A percentile compares a stretch with the other conserved stretches of the same genome.
These are phyloP conservation scores for Trichosporon inkin DNA, from an alignment of 1,284 basidiomycete genomes.

Conservation along the genomic window DNA sequence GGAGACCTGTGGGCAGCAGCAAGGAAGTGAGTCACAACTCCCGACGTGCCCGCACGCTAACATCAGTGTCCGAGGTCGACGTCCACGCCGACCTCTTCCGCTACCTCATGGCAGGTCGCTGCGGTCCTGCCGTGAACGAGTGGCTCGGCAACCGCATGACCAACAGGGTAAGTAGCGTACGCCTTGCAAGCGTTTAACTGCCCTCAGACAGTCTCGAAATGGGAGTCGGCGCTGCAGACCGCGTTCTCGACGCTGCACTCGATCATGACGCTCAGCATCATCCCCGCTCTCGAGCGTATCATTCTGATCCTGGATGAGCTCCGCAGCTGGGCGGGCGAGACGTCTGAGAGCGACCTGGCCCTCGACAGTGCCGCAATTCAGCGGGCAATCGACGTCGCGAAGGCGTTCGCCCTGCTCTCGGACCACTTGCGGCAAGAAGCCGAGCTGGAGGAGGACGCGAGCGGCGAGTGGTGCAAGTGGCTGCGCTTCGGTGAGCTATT, in stretches of 20 bases:
- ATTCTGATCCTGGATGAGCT: conserved; percentile 43
- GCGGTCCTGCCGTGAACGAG: conserved; percentile 37
- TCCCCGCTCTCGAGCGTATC: conserved; percentile 40
- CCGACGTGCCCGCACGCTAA: background rate
- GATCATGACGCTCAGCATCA: conserved; percentile 36
- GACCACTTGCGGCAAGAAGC: conserved; percentile 38
- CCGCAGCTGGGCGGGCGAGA: conserved; percentile 27
- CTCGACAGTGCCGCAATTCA: background rate
- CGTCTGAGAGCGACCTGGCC: background rate
- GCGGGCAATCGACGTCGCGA: conserved; percentile 1
- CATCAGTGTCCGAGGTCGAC: conserved; percentile 30
- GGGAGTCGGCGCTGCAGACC: conserved; percentile 36
- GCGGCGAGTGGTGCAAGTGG: conserved; percentile 45
- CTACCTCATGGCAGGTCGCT: conserved; percentile 40
- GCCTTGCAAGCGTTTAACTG: background rate
- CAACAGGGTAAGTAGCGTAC: conserved; percentile 29
- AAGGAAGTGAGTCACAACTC: conserved; percentile 23
- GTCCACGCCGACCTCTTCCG: conserved; percentile 45
- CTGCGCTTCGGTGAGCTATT: conserved; percentile 43
- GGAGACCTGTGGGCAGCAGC: conserved; percentile 41
- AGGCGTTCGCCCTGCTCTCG: conserved; percentile 19
- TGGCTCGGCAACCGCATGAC: conserved; percentile 47
- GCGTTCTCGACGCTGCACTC: conserved; percentile 34
- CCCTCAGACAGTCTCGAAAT: conserved; percentile 40
- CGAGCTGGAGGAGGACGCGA: conserved; percentile 31